Evolutionary conservation across 2,329 filamentous ascomycete genomes (phyloP).

Genomic region (Colletotrichum godetiae): DNA sequence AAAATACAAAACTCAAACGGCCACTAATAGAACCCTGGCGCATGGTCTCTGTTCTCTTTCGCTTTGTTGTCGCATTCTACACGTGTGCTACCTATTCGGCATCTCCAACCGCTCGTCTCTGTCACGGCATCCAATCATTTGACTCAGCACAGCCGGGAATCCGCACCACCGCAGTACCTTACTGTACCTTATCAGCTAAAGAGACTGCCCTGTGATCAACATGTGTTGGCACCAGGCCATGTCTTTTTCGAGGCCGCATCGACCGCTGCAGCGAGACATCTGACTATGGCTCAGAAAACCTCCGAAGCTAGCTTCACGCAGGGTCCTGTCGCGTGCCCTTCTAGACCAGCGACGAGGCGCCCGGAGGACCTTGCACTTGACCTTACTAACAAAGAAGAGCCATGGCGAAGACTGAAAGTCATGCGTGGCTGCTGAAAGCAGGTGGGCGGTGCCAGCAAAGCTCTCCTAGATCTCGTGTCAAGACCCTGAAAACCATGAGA

Average conservation of each 20-base stretch:
- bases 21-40: background rate
- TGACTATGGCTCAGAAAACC: slow-evolving; percentile 12
- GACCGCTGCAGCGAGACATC: background rate
- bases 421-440: no score
- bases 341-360: background rate
- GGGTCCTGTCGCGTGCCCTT: slow-evolving; percentile 11
- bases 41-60: background rate
- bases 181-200: no score
- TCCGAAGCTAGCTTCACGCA: slow-evolving; percentile 19
- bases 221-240: background rate
- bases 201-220: slow-evolving; percentile 2
- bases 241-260: background rate
- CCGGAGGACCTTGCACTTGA: background rate
- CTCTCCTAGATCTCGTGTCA: background rate
- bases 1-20: slow-evolving; percentile 2
- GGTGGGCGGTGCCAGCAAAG: background rate
- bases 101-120: background rate
- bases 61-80: background rate
- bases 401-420: background rate
- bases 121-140: slow-evolving; percentile 1
- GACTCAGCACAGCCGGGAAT: background rate
- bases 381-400: background rate
- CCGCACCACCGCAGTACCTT: background rate
- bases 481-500: background rate
- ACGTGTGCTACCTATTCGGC: background rate